Conservation (phyloP, 345 rosid genomes). For the Fremontodendron californicum region DNA sequence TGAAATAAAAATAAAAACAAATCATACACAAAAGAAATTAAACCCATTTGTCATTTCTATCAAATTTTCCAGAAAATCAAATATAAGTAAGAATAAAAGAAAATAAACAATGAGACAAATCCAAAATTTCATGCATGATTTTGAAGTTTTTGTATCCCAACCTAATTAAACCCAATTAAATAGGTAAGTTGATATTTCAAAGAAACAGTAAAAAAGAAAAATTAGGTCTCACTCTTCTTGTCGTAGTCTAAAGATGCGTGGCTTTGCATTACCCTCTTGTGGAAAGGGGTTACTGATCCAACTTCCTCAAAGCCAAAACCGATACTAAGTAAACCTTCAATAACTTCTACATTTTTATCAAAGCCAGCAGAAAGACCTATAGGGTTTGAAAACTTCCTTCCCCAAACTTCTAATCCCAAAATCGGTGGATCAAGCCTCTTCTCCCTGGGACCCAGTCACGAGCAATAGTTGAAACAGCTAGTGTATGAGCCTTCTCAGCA, state of each 20-base stretch:
- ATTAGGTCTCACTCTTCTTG: slow-evolving; percentile 58
- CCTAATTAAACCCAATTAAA: neutral
- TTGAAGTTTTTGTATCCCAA: no score
- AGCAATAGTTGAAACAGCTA: slow-evolving; percentile 87
- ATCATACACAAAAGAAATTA: no score
- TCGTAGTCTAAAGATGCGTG: slow-evolving; percentile 81
- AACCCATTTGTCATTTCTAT: no score
- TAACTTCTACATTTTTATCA: slow-evolving; percentile 95
- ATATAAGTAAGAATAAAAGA: no score
- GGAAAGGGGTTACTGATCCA: slow-evolving; percentile 96
- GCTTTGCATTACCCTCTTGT: slow-evolving; percentile 93
- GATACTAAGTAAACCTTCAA: slow-evolving; percentile 77
- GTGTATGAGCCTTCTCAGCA: slow-evolving; percentile 85
- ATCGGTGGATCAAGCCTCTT: slow-evolving; percentile 75
- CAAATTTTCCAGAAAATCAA: no score
- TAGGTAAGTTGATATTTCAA: neutral
- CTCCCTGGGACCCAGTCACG: slow-evolving; percentile 97
- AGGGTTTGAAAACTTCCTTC: no score
- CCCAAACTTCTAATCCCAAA: no score
- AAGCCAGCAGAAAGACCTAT: no score
- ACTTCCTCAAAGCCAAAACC: slow-evolving; percentile 97
- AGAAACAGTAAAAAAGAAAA: neutral
- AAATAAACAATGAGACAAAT: no score
- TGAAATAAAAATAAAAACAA: no score
- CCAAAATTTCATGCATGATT: no score